Percentiles rank a stretch among this genome's conserved stretches.
Evolutionary conservation across 768 basidiomycete genomes (phyloP).

Genomic region (Rhodotorula babjevae): DNA sequence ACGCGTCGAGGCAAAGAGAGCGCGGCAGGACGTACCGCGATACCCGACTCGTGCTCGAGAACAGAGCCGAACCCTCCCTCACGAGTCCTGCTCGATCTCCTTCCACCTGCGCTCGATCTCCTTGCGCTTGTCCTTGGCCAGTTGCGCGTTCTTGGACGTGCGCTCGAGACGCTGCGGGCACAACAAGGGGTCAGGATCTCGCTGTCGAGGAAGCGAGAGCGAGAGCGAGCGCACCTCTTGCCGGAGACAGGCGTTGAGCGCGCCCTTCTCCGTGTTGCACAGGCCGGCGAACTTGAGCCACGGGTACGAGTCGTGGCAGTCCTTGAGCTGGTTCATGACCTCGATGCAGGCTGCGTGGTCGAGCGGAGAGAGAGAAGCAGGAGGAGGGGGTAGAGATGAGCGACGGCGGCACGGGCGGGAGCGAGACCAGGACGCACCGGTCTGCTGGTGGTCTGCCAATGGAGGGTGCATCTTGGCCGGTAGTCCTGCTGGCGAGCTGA

Average conservation of each 20-base stretch:
- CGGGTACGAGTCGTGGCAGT: slow-evolving; percentile 30
- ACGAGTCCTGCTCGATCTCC: slow-evolving; percentile 22
- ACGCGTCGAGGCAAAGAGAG: neutral
- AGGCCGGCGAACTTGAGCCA: slow-evolving; percentile 24
- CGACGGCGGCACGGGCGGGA: neutral
- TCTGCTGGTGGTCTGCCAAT: slow-evolving; percentile 33
- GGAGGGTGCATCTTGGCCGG: slow-evolving; percentile 24
- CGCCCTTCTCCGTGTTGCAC: slow-evolving; percentile 32
- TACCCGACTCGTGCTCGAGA: neutral
- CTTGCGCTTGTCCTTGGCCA: slow-evolving; percentile 16
- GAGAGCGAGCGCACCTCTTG: slow-evolving; percentile 9
- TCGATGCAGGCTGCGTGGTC: slow-evolving; percentile 22
- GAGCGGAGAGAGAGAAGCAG: neutral
- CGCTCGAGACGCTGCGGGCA: slow-evolving; percentile 10
- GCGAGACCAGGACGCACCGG: neutral
- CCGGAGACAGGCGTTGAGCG: slow-evolving; percentile 31
- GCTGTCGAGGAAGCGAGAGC: neutral
- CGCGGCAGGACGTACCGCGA: neutral
- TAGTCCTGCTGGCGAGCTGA: neutral
- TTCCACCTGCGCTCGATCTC: slow-evolving; percentile 25
- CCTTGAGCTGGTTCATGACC: slow-evolving; percentile 27
- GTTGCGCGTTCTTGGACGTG: slow-evolving; percentile 7
- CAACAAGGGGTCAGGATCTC: neutral
- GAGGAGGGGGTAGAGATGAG: neutral
- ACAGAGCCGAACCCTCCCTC: neutral